Evolutionary conservation across 2,329 filamentous ascomycete genomes (phyloP), one percentile per base, ranked within the genome.

Genomic region (Paraphoma chrysanthemicola): DNA sequence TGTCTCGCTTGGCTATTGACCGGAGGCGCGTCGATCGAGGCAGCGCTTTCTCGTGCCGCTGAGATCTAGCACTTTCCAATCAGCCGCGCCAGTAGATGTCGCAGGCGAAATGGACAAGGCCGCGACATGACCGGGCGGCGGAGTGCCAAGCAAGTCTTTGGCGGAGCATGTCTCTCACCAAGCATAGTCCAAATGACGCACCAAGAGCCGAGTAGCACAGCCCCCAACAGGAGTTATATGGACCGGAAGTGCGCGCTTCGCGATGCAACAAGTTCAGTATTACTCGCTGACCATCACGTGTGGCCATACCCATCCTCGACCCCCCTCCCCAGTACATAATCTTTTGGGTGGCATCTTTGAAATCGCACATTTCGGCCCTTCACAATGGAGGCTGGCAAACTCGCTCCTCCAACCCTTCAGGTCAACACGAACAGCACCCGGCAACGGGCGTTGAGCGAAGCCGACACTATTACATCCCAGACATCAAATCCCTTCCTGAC

Each of bases 391-490:
- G 47, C 55, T 39, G 67, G 62, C 17, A 67, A 66, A 43, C 60
- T 70, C n/a, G 65, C 68, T 33, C 68, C 68, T 14, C 68, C 68
- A 2, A 63, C 64, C 6, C 59, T 70, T 6, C 67, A 70, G 6
- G 57, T 70, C 48, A 68, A 69, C 51, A 70, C 68, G 6, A 56
- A 69, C 48, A 68, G 68, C 51, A 70, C 68, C 5, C 61, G 68
- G 31, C 68, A 67, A 50, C 57, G 68, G 17, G 61, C 68, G 0
- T 42, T 63, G n/a, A 67, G 64, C 44, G 62, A 70, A 46, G 60
- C 66, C 14, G 68, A 70, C 9, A 70, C 68, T 9, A 62, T 70
- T 17, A 59, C 64, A 11, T 70, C 68, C 6, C 59, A 62, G 55
- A 62, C 59, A 36, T 70, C 68, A 18, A 61, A 70, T 39, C 67